These are phyloP conservation scores for Ophiostoma montium DNA, from an alignment of 2,329 filamentous ascomycete species.

Conservation along the genomic window DNA sequence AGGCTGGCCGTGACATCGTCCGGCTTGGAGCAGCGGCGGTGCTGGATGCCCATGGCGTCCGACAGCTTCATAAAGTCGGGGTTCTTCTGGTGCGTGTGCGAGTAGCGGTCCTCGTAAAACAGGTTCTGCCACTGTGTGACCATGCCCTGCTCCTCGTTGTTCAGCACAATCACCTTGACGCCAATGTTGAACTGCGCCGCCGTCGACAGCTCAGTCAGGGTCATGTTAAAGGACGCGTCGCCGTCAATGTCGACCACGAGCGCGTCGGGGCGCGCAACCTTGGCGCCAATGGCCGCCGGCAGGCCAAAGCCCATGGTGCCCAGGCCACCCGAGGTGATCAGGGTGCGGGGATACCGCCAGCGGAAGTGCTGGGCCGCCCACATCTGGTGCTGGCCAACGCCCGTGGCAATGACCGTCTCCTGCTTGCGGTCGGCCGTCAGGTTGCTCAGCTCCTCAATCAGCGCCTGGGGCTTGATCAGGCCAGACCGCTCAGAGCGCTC, in stretches of 20 bases:
- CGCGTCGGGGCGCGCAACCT: constrained; percentile 63
- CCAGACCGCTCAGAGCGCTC: constrained; percentile 63
- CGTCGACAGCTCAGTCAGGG: constrained; percentile 84
- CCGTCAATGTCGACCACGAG: constrained; percentile 94
- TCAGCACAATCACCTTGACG: constrained; percentile 85
- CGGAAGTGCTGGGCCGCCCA: constrained; percentile 95
- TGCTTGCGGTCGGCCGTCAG: constrained; percentile 70
- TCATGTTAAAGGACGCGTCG: constrained; percentile 99
- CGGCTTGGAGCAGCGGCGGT: constrained; percentile 55
- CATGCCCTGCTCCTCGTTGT: constrained; percentile 98
- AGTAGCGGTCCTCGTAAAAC: constrained; percentile 88
- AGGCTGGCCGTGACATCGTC: constrained; percentile 65
- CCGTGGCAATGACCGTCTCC: constrained; percentile 76
- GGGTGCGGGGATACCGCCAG: constrained; percentile 80
- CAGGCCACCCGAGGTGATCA: constrained; percentile 93
- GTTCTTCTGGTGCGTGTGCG: constrained; percentile 88
- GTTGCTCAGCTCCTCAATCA: constrained; percentile 82
- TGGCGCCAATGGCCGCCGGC: constrained; percentile 87
- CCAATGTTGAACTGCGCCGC: constrained; percentile 93
- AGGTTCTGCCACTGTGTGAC: constrained; percentile 97
- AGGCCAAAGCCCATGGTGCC: constrained; percentile 95
- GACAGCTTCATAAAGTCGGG: constrained; percentile 92
- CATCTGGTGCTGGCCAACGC: constrained; percentile 98
- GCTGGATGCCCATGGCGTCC: constrained; percentile 79
- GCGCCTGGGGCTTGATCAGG: constrained; percentile 83